A percentile compares a stretch with the other conserved stretches of the same genome.
These are phyloP conservation scores for Pseudoneurospora amorphoporcata DNA, from an alignment of 495 filamentous ascomycete species.

Conservation along the genomic window DNA sequence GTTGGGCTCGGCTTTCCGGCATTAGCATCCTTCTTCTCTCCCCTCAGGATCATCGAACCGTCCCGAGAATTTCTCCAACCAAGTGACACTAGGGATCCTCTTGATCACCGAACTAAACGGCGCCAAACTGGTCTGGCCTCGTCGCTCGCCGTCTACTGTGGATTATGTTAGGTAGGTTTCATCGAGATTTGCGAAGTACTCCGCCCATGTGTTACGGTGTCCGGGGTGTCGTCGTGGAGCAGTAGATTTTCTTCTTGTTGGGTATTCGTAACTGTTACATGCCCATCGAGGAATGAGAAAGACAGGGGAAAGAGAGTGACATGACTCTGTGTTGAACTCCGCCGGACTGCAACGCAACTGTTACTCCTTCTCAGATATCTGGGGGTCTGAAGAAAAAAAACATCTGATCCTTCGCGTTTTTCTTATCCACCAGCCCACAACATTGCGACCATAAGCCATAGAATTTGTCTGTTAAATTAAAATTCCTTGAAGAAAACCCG, in stretches of 20 bases:
- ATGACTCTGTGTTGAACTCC: neutral
- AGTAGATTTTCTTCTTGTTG: neutral
- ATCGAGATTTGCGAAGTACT: neutral
- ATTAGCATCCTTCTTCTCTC: neutral
- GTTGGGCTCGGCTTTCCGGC: neutral
- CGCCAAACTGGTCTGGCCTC: neutral
- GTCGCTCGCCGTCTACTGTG: neutral
- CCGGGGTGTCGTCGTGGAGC: neutral
- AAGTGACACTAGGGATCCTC: neutral
- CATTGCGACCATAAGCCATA: neutral
- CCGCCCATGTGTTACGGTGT: neutral
- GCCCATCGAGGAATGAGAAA: neutral
- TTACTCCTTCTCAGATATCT: neutral
- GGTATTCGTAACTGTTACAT: no score
- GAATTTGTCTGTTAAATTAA: neutral
- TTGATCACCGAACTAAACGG: neutral
- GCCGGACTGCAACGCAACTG: neutral
- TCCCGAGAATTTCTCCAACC: neutral
- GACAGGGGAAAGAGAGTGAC: neutral
- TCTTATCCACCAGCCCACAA: neutral
- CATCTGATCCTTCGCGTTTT: neutral
- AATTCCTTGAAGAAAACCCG: neutral
- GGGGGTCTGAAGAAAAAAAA: neutral
- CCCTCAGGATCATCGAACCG: neutral
- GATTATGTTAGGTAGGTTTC: neutral